These are phyloP conservation scores for Melanomma pulvis-pyrius DNA, from an alignment of 495 filamentous ascomycete genomes.

Conservation along the genomic window DNA sequence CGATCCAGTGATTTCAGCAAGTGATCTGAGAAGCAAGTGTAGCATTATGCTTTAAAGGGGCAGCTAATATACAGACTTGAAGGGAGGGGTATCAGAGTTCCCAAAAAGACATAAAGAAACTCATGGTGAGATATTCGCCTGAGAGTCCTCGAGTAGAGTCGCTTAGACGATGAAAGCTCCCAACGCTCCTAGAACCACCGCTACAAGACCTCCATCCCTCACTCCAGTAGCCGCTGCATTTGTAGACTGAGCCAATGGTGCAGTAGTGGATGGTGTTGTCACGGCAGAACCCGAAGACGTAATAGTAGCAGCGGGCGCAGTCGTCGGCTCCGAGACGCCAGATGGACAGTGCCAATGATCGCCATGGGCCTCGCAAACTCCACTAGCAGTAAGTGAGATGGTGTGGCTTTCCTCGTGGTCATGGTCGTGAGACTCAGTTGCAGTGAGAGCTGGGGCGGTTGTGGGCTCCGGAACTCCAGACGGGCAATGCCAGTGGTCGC, in stretches of 20 bases:
- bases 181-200: not conserved
- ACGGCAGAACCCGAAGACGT: not conserved
- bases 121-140: not conserved
- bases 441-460: not conserved
- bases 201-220: not conserved
- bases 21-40: no score
- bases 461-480: conserved; percentile 12
- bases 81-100: no score
- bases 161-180: not conserved
- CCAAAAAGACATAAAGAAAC: not conserved
- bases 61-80: no score
- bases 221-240: not conserved
- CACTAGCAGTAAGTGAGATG: not conserved
- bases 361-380: conserved; percentile 6
- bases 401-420: not conserved
- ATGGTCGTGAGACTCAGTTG: not conserved
- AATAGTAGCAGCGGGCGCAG: not conserved
- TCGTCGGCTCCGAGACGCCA: conserved; percentile 8
- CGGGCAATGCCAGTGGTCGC: conserved; percentile 12
- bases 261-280: not conserved
- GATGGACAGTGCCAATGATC: conserved; percentile 15
- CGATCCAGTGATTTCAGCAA: no score
- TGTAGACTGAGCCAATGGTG: not conserved
- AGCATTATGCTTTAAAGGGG: no score
- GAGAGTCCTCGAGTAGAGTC: not conserved